A percentile compares a stretch with the other conserved stretches of the same genome.
Conservation (phyloP, 345 rosid genomes). For the Chamaenerion angustifolium region DNA sequence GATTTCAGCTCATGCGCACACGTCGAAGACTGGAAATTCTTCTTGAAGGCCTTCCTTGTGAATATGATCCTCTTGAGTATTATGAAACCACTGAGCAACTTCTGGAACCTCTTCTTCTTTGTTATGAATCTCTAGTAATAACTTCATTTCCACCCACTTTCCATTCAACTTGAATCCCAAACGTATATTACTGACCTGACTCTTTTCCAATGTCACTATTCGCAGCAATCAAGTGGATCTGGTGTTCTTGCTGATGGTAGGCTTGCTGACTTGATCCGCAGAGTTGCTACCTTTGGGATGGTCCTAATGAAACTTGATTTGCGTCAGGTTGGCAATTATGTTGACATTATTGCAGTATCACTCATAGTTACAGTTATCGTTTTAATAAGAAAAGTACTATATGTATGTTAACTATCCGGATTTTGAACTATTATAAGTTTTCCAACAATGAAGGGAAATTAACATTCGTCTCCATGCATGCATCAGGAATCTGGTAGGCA, state of each 20-base stretch:
- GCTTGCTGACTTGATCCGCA: slow-evolving; percentile 83
- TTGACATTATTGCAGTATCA: not conserved
- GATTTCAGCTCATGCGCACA: slow-evolving; percentile 71
- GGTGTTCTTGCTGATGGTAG: slow-evolving; percentile 85
- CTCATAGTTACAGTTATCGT: not conserved
- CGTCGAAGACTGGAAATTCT: slow-evolving; percentile 63
- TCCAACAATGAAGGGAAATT: not conserved
- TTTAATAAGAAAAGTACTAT: slow-evolving; percentile 3
- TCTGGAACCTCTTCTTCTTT: slow-evolving; percentile 69
- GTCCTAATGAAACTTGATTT: slow-evolving; percentile 89
- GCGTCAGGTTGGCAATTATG: slow-evolving; percentile 56
- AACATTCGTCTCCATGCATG: slow-evolving; percentile 5
- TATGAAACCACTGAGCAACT: slow-evolving; percentile 80
- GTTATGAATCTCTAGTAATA: slow-evolving; percentile 75
- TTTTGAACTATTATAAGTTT: not conserved
- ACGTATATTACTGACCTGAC: not conserved
- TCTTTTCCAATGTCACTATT: not conserved
- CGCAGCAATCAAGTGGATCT: slow-evolving; percentile 80
- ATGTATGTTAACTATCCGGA: not conserved
- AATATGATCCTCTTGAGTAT: slow-evolving; percentile 52
- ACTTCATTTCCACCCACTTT: not conserved
- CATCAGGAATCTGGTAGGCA: slow-evolving; percentile 86
- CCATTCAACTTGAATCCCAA: not conserved
- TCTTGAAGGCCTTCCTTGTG: slow-evolving; percentile 95
- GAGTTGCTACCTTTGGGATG: slow-evolving; percentile 85